Base-by-base conservation (phyloP, 495 filamentous ascomycete species). In the Tuber borchii region DNA sequence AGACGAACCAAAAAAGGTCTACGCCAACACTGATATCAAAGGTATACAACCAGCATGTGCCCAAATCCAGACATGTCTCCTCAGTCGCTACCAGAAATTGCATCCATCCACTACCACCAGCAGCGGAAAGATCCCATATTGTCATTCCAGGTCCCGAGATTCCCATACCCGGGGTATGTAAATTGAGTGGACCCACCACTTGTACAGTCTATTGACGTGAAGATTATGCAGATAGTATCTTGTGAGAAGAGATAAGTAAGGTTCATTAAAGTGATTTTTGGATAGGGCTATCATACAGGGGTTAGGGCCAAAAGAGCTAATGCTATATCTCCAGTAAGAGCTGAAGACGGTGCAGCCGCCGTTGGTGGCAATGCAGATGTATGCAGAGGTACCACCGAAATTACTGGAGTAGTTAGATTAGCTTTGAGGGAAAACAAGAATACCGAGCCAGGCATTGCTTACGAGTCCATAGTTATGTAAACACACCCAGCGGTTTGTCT, bases 101-200 rank as follows among this genome's bases (percentile, higher is more conserved):
- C 48, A 51, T 51, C n/a, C 51, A 31, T 31, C n/a, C 51, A 61
- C 51, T 61, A 61, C 51, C 51, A 61, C 51, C 51, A 61, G n/a
- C 51, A 61, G 26, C 8, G 8, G 51, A 61, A 61, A 31, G 51
- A 61, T 12, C 9, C 51, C n/a, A 61, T 61, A 12, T 61, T 61
- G 51, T 61, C 12, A n/a, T 61, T 16, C 10, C 10, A 61, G 2
- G 0, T 1, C 6, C 51, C 51, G n/a, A 61, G 51, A 4, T 61
- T 31, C 31, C 51, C 51, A n/a, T 61, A 61, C 12, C 51, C 51
- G 51, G 51, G 51, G 51, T 61, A 61, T 31, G n/a, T n/a, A 1
- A 61, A 61, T 6, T n/a, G 2, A 10, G 16, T n/a, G 4, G 51
- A 61, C 1, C 10, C 26, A 14, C 2, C 0, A 6, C 51, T 12